Evolutionary conservation across 352 stramenopile genomes (phyloP), one percentile per base, ranked within the genome.

Genomic region (Elongisporangium prolatum): DNA sequence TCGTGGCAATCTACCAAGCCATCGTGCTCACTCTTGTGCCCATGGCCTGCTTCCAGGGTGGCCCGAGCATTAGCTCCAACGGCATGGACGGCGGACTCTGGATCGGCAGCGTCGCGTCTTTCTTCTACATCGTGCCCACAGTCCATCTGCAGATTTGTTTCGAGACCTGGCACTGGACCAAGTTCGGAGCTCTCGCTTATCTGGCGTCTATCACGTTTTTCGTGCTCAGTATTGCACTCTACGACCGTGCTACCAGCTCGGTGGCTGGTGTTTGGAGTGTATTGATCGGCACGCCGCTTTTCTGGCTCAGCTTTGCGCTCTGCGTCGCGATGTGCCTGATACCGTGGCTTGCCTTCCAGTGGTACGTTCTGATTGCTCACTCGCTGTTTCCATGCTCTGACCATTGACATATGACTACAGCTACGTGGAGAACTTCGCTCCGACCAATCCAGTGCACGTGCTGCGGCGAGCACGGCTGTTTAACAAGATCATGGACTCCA

Each of bases 91-190:
- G 72, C 1, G 90, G 91, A 62, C 70, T 98, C n/a, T 94, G 93
- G 69, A 79, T 77, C 50, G 83, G 94, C 50, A 96, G 96, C 54
- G 92, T 95, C 10, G 86, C 91, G 5, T 93, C 93, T 10, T 98
- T 98, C 76, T 96, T 93, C 55, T 93, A 88, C 63, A 85, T 98
- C 24, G 81, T 99, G 13, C 81, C 94, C 0, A 74, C 97, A n/a
- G 85, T 98, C 21, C 96, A 97, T 54, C 77, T 97, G 60, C 80
- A 92, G 67, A 88, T 93, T 20, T 90, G 72, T 53, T 71, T 75
- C 28, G 78, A 93, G 61, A 93, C 82, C 40, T 89, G 78, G 84
- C 86, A 90, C 61, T 93, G 84, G 84, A 86, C 83, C 18, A 63
- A 51, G 11, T 21, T 86, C 13, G 70, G 84, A 2, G 25, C 56